Evolutionary conservation across 192 early-diverging fungal genomes (phyloP).

Genomic region (Mortierella alpina): DNA sequence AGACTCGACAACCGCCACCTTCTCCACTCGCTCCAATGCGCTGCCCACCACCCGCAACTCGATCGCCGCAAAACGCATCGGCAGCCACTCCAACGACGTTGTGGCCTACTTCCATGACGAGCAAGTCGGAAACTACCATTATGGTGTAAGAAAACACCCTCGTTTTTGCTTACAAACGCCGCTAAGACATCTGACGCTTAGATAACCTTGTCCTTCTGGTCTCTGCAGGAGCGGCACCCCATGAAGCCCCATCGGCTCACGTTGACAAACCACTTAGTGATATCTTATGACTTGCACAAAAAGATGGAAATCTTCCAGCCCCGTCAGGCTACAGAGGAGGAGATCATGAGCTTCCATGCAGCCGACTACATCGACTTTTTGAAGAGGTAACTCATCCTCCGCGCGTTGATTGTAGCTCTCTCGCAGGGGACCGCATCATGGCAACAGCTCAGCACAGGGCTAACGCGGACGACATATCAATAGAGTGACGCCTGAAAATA

Average conservation of each 20-base stretch:
- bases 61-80: slow-evolving; percentile 29
- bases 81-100: slow-evolving; percentile 66
- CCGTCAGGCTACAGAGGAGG: slow-evolving; percentile 84
- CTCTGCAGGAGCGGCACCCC: slow-evolving; percentile 70
- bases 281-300: slow-evolving; percentile 92
- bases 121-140: slow-evolving; percentile 85
- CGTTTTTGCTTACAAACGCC: not conserved
- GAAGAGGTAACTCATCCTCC: slow-evolving; percentile 62
- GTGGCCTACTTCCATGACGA: slow-evolving; percentile 84
- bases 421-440: too few species aligned
- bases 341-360: slow-evolving; percentile 95
- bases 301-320: slow-evolving; percentile 92
- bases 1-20: slow-evolving; percentile 39
- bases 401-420: not conserved
- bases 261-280: slow-evolving; percentile 93
- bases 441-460: too few species aligned
- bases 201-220: not conserved
- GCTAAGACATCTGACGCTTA: not conserved
- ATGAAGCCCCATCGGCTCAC: slow-evolving; percentile 96
- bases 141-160: slow-evolving; percentile 60
- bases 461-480: not conserved
- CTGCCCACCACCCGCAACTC: slow-evolving; percentile 33
- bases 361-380: slow-evolving; percentile 98
- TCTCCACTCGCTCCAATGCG: slow-evolving; percentile 45
- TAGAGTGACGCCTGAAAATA: slow-evolving; percentile 80